These are phyloP conservation scores for Chlamydomonas reinhardtii DNA, from an alignment of 163 green algal genomes.

Conservation along the genomic window DNA sequence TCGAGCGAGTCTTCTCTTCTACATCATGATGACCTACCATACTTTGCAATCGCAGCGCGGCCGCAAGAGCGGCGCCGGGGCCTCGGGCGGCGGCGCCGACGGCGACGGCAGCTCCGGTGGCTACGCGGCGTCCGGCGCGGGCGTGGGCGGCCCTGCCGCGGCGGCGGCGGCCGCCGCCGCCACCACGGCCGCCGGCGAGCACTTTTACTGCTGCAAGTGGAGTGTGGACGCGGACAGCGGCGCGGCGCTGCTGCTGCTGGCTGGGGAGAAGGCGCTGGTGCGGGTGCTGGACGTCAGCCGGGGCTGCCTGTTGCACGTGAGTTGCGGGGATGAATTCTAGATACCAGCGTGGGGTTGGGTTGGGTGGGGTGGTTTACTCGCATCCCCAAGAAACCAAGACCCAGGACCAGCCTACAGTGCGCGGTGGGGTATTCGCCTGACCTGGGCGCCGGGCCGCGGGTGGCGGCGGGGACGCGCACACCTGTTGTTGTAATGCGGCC, in stretches of 20 bases:
- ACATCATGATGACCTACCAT: too few species aligned
- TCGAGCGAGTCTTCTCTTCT: too few species aligned
- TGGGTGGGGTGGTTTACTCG: too few species aligned
- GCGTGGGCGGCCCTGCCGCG: constrained; percentile 43
- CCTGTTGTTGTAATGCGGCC: too few species aligned
- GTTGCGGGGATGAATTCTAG: too few species aligned
- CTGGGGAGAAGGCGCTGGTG: constrained; percentile 78
- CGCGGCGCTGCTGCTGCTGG: constrained; percentile 82
- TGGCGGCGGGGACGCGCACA: too few species aligned
- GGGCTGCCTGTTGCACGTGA: constrained; percentile 58
- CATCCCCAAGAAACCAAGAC: too few species aligned
- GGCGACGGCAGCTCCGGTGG: neutral
- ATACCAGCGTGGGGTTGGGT: too few species aligned
- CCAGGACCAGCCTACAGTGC: too few species aligned
- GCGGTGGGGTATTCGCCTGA: too few species aligned
- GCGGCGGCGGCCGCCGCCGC: constrained; percentile 43
- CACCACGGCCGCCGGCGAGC: constrained; percentile 62
- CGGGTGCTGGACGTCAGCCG: constrained; percentile 76
- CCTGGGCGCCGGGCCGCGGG: too few species aligned
- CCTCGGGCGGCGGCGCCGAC: neutral
- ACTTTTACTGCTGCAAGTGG: constrained; percentile 87
- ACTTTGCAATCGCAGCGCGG: constrained; percentile 26
- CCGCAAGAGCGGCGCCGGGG: neutral
- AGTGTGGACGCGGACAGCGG: constrained; percentile 55
- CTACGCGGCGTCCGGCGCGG: neutral